A percentile compares a stretch with the other conserved stretches of the same genome.
Conservation (phyloP, 225 moss, liverwort and hornwort species). For the Bryum argenteum region DNA sequence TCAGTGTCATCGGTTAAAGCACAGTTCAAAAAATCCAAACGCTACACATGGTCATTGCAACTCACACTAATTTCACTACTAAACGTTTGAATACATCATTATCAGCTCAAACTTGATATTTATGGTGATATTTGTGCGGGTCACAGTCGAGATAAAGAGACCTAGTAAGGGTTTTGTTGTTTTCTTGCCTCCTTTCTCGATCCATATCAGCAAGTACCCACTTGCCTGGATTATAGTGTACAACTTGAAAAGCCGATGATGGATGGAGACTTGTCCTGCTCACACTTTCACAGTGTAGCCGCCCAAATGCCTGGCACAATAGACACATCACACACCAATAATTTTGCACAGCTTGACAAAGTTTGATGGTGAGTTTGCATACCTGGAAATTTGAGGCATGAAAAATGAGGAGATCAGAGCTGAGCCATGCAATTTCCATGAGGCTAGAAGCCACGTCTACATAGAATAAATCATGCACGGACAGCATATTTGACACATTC, state of each 20-base stretch:
- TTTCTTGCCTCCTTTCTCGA: not conserved
- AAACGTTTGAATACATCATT: no score
- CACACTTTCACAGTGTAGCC: not conserved
- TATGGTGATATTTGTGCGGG: no score
- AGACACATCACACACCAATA: not conserved
- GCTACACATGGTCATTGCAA: no score
- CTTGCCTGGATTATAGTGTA: no score
- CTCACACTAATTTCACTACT: no score
- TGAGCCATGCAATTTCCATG: no score
- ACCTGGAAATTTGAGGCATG: no score
- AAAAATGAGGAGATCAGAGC: no score
- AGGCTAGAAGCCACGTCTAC: not conserved
- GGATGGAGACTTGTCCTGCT: not conserved
- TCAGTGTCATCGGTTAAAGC: no score
- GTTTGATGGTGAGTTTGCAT: not conserved
- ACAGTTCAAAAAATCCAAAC: no score
- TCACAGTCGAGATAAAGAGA: not conserved
- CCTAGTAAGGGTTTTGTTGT: conserved; percentile 27
- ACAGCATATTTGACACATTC: not conserved
- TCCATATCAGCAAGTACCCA: not conserved
- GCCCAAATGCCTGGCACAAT: not conserved
- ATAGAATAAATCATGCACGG: not conserved
- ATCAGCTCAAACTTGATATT: no score
- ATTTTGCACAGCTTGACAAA: not conserved
- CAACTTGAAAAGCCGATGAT: no score